phyloP scores from a whole-genome alignment of 2,329 filamentous ascomycete genomes.

The Thelonectria discophora region DNA sequence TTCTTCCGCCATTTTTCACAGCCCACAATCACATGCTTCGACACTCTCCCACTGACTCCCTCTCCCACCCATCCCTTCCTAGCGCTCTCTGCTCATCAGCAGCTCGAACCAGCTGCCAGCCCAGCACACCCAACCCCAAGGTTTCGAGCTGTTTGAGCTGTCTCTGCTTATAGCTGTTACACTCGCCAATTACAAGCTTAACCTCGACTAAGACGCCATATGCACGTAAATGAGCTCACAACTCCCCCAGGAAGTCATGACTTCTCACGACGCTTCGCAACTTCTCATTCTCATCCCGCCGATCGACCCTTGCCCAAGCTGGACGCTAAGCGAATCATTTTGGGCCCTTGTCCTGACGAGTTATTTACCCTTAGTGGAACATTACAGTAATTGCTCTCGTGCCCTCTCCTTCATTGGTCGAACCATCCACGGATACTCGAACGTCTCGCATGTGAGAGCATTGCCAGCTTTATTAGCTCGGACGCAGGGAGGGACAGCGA shows the following conservation, averaged over 20 bases:
- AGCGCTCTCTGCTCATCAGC: slow-evolving; percentile 1
- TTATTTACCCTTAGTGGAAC: slow-evolving; percentile 20
- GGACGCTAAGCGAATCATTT: slow-evolving; percentile 16
- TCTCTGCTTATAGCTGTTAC: not conserved
- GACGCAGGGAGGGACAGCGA: not conserved
- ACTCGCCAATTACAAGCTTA: slow-evolving; percentile 13
- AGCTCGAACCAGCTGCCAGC: not conserved
- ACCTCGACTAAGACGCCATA: slow-evolving; percentile 8
- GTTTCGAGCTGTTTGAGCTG: not conserved
- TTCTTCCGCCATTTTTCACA: slow-evolving; percentile 23
- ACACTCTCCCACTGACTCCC: not conserved
- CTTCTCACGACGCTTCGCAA: slow-evolving; percentile 2
- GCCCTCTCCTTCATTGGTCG: slow-evolving; percentile 16
- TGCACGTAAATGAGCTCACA: slow-evolving; percentile 1
- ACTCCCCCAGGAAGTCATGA: slow-evolving; percentile 1
- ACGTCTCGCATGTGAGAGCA: not conserved
- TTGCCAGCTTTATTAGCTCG: slow-evolving; percentile 9
- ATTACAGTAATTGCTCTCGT: slow-evolving; percentile 15
- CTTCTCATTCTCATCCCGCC: slow-evolving; percentile 4
- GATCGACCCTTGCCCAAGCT: slow-evolving; percentile 5
- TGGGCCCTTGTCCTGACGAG: slow-evolving; percentile 17
- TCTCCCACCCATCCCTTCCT: not conserved
- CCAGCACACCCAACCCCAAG: not conserved
- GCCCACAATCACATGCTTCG: slow-evolving; percentile 28
- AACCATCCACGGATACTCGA: slow-evolving; percentile 2